Conservation (phyloP, 148 eudicot species). For the Vaccinium myrtillus region DNA sequence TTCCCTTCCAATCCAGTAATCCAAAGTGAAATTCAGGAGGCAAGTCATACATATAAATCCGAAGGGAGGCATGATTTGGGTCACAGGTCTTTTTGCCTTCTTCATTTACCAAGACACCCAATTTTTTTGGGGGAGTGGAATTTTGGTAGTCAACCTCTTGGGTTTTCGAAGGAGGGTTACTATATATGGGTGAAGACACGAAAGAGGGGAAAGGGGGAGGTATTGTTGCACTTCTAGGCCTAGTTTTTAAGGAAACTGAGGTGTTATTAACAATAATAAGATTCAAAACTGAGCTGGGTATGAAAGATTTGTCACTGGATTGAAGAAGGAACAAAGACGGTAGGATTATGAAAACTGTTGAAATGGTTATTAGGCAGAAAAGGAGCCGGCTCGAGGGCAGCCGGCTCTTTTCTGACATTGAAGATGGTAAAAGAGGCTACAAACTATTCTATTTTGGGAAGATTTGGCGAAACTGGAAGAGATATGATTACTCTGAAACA, state of each 20-base stretch:
- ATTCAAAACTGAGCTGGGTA: constrained; percentile 45
- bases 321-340: constrained; percentile 59
- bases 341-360: constrained; percentile 46
- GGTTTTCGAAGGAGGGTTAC: constrained; percentile 8
- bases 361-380: constrained; percentile 41
- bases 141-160: constrained; percentile 14
- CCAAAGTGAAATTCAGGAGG: constrained; percentile 87
- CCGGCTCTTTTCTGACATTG: constrained; percentile 55
- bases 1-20: constrained; percentile 71
- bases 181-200: constrained; percentile 12
- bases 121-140: constrained; percentile 7
- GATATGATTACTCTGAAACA: background rate
- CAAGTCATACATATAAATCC: constrained; percentile 84
- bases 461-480: background rate
- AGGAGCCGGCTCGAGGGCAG: constrained; percentile 47
- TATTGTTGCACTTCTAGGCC: background rate
- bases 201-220: constrained; percentile 18
- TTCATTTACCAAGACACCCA: constrained; percentile 11
- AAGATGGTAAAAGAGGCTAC: constrained; percentile 24
- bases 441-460: background rate
- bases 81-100: constrained; percentile 31
- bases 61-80: constrained; percentile 47
- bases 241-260: constrained; percentile 15
- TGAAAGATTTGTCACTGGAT: constrained; percentile 42
- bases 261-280: constrained; percentile 37